Percentiles rank a stretch among this genome's conserved stretches.
These are phyloP conservation scores for Amaranthus hypochondriacus DNA, from an alignment of 148 eudicot species.

Conservation along the genomic window DNA sequence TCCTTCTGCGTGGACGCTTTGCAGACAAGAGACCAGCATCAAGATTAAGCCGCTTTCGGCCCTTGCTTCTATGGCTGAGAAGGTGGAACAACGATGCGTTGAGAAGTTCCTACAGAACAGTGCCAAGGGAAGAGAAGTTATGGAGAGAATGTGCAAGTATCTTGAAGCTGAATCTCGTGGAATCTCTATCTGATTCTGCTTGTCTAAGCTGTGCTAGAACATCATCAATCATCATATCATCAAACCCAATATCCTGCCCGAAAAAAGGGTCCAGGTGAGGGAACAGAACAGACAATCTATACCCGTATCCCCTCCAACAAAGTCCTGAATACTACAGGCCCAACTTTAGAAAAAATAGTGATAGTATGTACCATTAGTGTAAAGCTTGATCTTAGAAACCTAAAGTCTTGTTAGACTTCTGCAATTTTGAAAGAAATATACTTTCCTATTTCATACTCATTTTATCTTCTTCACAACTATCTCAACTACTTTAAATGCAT, in stretches of 20 bases:
- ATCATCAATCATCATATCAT: no score
- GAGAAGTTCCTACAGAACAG: conserved; percentile 90
- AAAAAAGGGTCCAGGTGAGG: no score
- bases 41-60: conserved; percentile 76
- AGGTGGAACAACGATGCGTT: conserved; percentile 79
- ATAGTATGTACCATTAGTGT: conserved; percentile 25
- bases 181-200: conserved; percentile 41
- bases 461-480: no score
- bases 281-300: no score
- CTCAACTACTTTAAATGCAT: no score
- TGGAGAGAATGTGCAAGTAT: conserved; percentile 98
- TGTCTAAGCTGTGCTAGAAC: conserved; percentile 3
- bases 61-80: conserved; percentile 91
- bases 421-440: conserved; percentile 21
- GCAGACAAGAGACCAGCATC: conserved; percentile 91
- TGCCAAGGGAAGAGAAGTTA: conserved; percentile 92
- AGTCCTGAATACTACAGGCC: conserved; percentile 12
- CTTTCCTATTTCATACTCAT: neutral
- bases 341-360: conserved; percentile 8
- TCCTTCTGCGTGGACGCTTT: conserved; percentile 78
- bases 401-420: conserved; percentile 12
- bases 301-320: neutral
- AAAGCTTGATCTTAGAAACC: conserved; percentile 15
- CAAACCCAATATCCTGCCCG: no score
- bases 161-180: conserved; percentile 93